phyloP scores from a whole-genome alignment of 2,329 filamentous ascomycete species.

The Amesomyces nigricolor region DNA sequence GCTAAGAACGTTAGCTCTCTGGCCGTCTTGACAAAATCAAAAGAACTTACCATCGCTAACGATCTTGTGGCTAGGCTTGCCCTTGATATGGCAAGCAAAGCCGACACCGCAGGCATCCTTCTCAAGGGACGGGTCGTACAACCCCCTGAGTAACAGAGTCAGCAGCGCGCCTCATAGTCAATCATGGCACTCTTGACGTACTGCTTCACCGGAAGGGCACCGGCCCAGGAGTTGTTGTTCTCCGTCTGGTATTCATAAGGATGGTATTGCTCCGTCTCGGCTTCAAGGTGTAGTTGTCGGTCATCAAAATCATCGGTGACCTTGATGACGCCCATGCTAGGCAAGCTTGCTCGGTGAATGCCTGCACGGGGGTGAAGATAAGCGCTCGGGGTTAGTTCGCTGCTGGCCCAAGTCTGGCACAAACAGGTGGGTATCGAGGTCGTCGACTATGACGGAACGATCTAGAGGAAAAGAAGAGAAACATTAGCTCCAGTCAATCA shows the following conservation, averaged over 20 bases:
- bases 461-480: not conserved
- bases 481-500: not conserved
- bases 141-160: conserved; percentile 49
- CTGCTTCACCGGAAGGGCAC: conserved; percentile 94
- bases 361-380: conserved; percentile 8
- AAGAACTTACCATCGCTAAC: conserved; percentile 80
- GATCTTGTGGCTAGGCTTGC: conserved; percentile 95
- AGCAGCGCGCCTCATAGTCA: not conserved
- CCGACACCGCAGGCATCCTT: conserved; percentile 99
- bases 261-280: conserved; percentile 55
- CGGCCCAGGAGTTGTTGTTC: conserved; percentile 85
- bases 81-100: conserved; percentile 98
- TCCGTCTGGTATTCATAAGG: conserved; percentile 83
- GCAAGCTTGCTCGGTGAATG: conserved; percentile 38
- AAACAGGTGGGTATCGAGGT: not conserved
- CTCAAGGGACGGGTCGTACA: conserved; percentile 92
- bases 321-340: conserved; percentile 59
- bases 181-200: conserved; percentile 33
- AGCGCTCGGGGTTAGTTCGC: conserved; percentile 1
- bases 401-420: conserved; percentile 1
- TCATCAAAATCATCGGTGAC: conserved; percentile 59
- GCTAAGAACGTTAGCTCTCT: conserved; percentile 39
- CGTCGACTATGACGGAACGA: not conserved
- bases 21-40: not conserved
- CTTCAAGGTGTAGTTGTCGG: conserved; percentile 57